A percentile compares a stretch with the other conserved stretches of the same genome.
Conservation (phyloP, 306 rosid species). For the Cicer arietinum region DNA sequence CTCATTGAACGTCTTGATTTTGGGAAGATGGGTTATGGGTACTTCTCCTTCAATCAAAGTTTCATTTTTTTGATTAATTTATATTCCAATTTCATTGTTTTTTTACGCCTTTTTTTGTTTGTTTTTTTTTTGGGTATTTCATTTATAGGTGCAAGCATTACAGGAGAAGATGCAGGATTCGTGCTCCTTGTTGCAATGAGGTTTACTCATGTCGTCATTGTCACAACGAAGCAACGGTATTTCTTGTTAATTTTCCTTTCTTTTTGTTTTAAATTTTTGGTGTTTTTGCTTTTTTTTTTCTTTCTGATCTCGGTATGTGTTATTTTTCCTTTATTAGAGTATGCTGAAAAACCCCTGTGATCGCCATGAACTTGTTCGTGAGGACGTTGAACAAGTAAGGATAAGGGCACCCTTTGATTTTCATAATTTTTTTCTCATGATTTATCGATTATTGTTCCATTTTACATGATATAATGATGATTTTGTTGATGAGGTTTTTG, state of each 20-base stretch:
- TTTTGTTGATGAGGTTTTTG: slow-evolving; percentile 8
- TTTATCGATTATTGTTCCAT: slow-evolving; percentile 1
- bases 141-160: slow-evolving; percentile 83
- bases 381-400: slow-evolving; percentile 75
- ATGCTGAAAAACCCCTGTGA: slow-evolving; percentile 69
- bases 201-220: slow-evolving; percentile 93
- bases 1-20: slow-evolving; percentile 76
- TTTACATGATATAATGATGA: slow-evolving; percentile 31
- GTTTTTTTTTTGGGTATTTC: slow-evolving; percentile 11
- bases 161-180: slow-evolving; percentile 88
- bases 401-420: slow-evolving; percentile 10
- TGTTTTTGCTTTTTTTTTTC: slow-evolving; percentile 28
- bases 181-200: slow-evolving; percentile 97
- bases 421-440: neutral
- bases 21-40: slow-evolving; percentile 99
- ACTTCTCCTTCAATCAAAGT: neutral
- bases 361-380: slow-evolving; percentile 79
- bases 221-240: slow-evolving; percentile 87
- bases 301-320: slow-evolving; percentile 48
- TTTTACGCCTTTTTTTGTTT: neutral
- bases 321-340: slow-evolving; percentile 57
- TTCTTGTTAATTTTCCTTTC: neutral
- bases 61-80: neutral
- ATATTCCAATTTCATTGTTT: slow-evolving; percentile 3
- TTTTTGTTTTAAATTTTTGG: slow-evolving; percentile 15